Evolutionary conservation across 2,329 filamentous ascomycete genomes (phyloP).

Genomic region (Mycocentrospora acerina): DNA sequence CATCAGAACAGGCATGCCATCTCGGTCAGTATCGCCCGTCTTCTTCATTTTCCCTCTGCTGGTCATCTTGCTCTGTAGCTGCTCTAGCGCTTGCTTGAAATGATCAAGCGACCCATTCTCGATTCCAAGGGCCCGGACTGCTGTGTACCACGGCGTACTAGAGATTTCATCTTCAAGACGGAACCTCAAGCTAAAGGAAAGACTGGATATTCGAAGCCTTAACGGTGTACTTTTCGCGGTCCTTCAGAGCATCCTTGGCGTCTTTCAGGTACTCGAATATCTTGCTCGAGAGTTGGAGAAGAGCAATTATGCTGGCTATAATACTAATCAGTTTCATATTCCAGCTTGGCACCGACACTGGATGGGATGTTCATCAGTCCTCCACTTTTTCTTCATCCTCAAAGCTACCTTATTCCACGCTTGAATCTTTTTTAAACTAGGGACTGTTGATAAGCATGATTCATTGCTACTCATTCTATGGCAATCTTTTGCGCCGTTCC

Average conservation of each 20-base stretch:
- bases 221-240: constrained; percentile 11
- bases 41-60: neutral
- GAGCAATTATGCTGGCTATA: constrained; percentile 5
- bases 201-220: constrained; percentile 18
- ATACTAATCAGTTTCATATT: constrained; percentile 11
- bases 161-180: constrained; percentile 16
- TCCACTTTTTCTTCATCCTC: too few species aligned
- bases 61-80: constrained; percentile 8
- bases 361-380: too few species aligned
- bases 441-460: too few species aligned
- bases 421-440: too few species aligned
- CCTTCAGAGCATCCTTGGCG: constrained; percentile 22
- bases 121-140: constrained; percentile 4
- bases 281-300: constrained; percentile 9
- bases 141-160: constrained; percentile 16
- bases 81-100: constrained; percentile 14
- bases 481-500: too few species aligned
- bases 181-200: constrained; percentile 19
- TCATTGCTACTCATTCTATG: too few species aligned
- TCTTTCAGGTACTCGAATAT: constrained; percentile 17
- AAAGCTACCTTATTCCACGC: too few species aligned
- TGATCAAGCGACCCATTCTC: constrained; percentile 19
- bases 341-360: too few species aligned
- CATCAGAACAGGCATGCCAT: too few species aligned
- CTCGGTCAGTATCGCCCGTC: too few species aligned